A percentile compares a stretch with the other conserved stretches of the same genome.
Evolutionary conservation across 352 stramenopile genomes (phyloP).

Genomic region (Phytopythium mirpurense): DNA sequence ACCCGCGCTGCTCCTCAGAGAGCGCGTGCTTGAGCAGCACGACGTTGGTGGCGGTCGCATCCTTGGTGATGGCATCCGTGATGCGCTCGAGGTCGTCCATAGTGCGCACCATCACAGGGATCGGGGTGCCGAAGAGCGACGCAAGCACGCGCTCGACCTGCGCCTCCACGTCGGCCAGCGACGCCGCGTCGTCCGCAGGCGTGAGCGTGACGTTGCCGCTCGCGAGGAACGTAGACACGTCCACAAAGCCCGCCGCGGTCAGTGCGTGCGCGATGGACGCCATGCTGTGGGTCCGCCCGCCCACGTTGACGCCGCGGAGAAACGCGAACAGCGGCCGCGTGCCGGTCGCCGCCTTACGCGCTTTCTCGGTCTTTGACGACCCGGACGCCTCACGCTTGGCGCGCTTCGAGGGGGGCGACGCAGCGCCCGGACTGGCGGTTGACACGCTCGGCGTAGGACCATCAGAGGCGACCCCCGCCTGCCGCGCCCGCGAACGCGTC

Average conservation of each 20-base stretch:
- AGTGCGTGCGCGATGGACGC: constrained; percentile 19
- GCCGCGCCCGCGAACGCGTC: not conserved
- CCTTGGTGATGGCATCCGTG: constrained; percentile 7
- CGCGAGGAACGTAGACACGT: constrained; percentile 25
- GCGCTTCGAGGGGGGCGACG: not conserved
- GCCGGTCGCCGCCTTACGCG: not conserved
- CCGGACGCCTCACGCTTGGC: not conserved
- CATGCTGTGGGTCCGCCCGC: constrained; percentile 25
- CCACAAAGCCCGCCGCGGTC: constrained; percentile 10
- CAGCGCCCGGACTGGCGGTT: no score
- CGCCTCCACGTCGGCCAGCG: constrained; percentile 7
- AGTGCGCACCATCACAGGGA: constrained; percentile 19
- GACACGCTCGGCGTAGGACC: no score
- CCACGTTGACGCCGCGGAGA: constrained; percentile 27
- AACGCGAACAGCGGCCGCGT: constrained; percentile 13
- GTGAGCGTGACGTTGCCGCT: constrained; percentile 27
- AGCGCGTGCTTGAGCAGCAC: constrained; percentile 21
- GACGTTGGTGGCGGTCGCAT: constrained; percentile 20
- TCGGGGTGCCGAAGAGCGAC: constrained; percentile 17
- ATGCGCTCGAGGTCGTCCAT: constrained; percentile 13
- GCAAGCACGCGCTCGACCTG: constrained; percentile 18
- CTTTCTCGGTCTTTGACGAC: not conserved
- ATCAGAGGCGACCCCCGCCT: not conserved
- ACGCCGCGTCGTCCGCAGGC: not conserved
- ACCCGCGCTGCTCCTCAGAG: constrained; percentile 12